A percentile compares a stretch with the other conserved stretches of the same genome.
Evolutionary conservation across 129 eudicot genomes (phyloP).

Genomic region (Sambucus nigra): DNA sequence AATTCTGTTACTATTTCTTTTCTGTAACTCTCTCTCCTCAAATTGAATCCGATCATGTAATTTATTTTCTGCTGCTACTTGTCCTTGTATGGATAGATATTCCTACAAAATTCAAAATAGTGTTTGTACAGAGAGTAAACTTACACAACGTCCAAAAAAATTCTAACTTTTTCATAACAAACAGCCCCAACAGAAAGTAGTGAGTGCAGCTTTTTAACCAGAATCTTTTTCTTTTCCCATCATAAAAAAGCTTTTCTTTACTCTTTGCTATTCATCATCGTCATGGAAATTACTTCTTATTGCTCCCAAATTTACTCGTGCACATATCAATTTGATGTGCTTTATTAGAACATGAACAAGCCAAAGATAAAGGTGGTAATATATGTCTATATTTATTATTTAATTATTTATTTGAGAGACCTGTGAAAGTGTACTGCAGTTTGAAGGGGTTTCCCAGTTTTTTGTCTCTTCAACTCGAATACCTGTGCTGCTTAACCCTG

Average conservation of each 20-base stretch:
- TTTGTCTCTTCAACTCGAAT: constrained; percentile 14
- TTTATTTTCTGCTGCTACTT: constrained; percentile 17
- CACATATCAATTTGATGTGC: background rate
- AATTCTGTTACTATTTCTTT: background rate
- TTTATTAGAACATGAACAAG: background rate
- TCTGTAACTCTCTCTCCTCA: constrained; percentile 1
- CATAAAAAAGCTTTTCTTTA: background rate
- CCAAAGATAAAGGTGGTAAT: background rate
- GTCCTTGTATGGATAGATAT: constrained; percentile 15
- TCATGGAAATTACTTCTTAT: background rate
- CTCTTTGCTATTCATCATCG: background rate
- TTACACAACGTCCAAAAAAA: constrained; percentile 20
- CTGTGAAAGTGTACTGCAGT: constrained; percentile 24
- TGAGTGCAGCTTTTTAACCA: constrained; percentile 8
- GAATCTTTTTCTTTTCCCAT: background rate
- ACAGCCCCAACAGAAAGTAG: constrained; percentile 20
- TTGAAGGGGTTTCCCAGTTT: constrained; percentile 19
- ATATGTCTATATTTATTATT: too few species aligned
- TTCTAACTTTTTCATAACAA: constrained; percentile 7
- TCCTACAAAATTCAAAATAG: constrained; percentile 20
- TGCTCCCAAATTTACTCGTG: background rate
- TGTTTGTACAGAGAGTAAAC: background rate
- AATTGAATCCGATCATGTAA: background rate
- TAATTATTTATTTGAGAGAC: too few species aligned
- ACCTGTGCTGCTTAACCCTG: constrained; percentile 23